phyloP scores from a whole-genome alignment of 371 early-diverging fungal genomes.

The Mortierella sp. region DNA sequence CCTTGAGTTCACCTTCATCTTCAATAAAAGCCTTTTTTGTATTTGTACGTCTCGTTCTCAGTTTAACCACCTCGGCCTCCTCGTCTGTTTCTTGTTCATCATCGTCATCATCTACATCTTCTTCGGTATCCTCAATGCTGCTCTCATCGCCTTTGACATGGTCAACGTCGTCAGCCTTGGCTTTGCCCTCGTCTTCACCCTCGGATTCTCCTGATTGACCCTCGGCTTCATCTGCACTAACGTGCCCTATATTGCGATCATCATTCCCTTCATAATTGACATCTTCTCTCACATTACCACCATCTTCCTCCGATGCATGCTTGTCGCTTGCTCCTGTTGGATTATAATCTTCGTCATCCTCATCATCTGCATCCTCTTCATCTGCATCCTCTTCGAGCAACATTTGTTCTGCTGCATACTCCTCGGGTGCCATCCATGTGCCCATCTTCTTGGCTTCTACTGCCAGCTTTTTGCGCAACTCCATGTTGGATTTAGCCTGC shows the following conservation, averaged over 20 bases:
- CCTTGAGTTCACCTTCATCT: constrained; percentile 44
- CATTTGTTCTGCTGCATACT: constrained; percentile 38
- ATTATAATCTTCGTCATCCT: constrained; percentile 2
- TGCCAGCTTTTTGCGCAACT: constrained; percentile 24
- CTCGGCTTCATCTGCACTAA: constrained; percentile 19
- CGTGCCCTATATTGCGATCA: background rate
- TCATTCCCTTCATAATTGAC: constrained; percentile 4
- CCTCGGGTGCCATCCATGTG: constrained; percentile 38
- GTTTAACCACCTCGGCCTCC: constrained; percentile 3
- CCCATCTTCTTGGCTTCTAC: constrained; percentile 34
- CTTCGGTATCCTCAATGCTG: constrained; percentile 9
- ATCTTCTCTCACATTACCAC: background rate
- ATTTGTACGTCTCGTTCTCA: background rate
- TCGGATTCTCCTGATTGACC: constrained; percentile 10
- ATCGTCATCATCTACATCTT: constrained; percentile 12
- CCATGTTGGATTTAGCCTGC: constrained; percentile 28
- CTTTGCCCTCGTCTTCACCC: background rate
- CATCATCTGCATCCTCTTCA: constrained; percentile 25
- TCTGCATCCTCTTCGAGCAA: constrained; percentile 24
- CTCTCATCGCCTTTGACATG: background rate
- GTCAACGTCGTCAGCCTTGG: background rate
- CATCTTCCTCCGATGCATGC: background rate
- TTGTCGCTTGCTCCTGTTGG: background rate
- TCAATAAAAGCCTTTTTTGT: constrained; percentile 25
- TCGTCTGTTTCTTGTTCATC: constrained; percentile 15